Conservation (phyloP, 352 stramenopile species). For the Phytophthora boehmeriae region DNA sequence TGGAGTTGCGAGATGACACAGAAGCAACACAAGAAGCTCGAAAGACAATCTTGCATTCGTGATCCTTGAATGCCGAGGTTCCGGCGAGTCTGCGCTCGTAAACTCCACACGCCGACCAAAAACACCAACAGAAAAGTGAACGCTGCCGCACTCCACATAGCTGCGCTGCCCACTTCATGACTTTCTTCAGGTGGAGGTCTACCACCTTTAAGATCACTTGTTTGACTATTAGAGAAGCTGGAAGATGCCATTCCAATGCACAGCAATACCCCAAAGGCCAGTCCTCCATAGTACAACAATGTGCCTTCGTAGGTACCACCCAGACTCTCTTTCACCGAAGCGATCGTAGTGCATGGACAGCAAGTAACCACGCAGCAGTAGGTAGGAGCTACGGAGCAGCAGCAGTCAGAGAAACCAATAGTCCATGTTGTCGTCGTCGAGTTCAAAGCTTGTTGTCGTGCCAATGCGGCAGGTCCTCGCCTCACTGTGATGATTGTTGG, state of each 20-base stretch:
- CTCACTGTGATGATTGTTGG: conserved; percentile 1
- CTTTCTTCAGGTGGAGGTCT: conserved; percentile 1
- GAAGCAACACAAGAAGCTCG: conserved; percentile 53
- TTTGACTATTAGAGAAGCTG: conserved; percentile 11
- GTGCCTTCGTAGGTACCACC: conserved; percentile 43
- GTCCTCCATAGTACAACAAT: conserved; percentile 49
- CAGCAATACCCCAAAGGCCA: conserved; percentile 43
- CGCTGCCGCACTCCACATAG: conserved; percentile 22
- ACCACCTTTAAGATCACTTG: neutral
- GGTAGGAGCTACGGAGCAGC: conserved; percentile 34
- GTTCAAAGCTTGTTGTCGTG: conserved; percentile 12
- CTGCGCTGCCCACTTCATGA: conserved; percentile 3
- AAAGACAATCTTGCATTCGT: conserved; percentile 35
- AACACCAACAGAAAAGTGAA: conserved; percentile 36
- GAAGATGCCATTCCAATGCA: conserved; percentile 37
- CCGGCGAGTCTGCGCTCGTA: conserved; percentile 47
- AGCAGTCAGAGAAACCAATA: conserved; percentile 33
- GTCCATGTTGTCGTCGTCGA: conserved; percentile 25
- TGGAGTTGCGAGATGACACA: conserved; percentile 61
- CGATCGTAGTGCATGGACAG: conserved; percentile 51
- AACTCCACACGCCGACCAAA: conserved; percentile 44
- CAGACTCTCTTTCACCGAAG: conserved; percentile 43
- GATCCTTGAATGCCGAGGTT: conserved; percentile 50
- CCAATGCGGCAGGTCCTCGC: neutral
- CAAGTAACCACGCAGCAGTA: conserved; percentile 44